Evolutionary conservation across 192 early-diverging fungal species (phyloP).

Genomic region (Coemansia sp.): DNA sequence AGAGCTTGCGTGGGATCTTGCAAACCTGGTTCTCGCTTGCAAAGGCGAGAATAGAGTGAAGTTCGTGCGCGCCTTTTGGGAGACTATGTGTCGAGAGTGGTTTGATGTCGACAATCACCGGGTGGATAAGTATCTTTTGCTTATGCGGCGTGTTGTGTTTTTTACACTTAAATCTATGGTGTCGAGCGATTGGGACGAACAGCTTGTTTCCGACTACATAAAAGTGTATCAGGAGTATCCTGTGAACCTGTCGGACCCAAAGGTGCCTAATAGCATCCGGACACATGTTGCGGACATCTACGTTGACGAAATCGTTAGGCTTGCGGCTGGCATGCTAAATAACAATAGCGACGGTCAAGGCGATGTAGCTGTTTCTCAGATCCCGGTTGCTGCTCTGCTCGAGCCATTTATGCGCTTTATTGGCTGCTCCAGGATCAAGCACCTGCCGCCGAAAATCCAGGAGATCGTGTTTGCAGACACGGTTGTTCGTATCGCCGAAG

Average conservation of each 20-base stretch:
- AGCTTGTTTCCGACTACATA: conserved; percentile 26
- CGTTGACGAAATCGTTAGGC: conserved; percentile 45
- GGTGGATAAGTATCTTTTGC: conserved; percentile 51
- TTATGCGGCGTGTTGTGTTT: conserved; percentile 45
- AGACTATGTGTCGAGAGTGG: conserved; percentile 54
- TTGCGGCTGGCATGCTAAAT: conserved; percentile 17
- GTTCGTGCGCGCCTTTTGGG: conserved; percentile 53
- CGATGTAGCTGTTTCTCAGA: conserved; percentile 7
- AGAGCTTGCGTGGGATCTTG: conserved; percentile 79
- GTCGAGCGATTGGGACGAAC: conserved; percentile 37
- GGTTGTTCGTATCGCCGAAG: conserved; percentile 52
- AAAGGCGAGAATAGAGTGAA: conserved; percentile 26
- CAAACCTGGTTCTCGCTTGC: conserved; percentile 45
- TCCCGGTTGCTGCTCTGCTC: conserved; percentile 41
- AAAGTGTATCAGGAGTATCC: conserved; percentile 30
- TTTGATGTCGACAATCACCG: conserved; percentile 52
- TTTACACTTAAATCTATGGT: conserved; percentile 37
- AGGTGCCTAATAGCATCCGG: conserved; percentile 41
- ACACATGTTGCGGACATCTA: conserved; percentile 47
- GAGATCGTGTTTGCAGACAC: conserved; percentile 46
- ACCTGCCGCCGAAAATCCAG: conserved; percentile 37
- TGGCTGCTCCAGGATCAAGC: conserved; percentile 32
- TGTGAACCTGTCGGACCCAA: conserved; percentile 27
- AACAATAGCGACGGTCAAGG: conserved; percentile 8
- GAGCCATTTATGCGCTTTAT: conserved; percentile 53